Evolutionary conservation across 139 green algal species (phyloP), one percentile per base, ranked within the genome.

Genomic region (Tetraselmis striata): DNA sequence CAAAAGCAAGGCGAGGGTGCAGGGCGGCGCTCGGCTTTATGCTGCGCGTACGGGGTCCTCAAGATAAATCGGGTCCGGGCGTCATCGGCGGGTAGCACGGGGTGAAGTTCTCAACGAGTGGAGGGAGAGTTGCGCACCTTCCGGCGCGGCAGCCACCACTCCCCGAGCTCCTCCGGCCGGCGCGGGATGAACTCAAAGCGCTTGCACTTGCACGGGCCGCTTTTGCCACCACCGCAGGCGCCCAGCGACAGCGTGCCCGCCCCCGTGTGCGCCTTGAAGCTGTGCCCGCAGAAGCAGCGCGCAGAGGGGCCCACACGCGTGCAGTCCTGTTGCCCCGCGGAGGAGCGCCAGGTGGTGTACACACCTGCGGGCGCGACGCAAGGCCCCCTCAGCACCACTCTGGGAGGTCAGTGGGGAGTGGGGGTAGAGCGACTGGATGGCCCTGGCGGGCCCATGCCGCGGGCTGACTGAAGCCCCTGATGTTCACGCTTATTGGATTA

Each of bases 151-250:
- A 91, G 84, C 88, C 88, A 91, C 88, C 88, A 91, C 31, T 91
- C 88, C 27, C 88, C 88, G 29, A 91, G 82, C 80, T 91, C 88
- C 83, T 91, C 88, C 0, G 88, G 88, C 81, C 88, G 87, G 80
- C 22, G 25, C 80, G 79, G 79, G 22, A 82, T 77, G 31, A 77
- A 82, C 25, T 77, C 18, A 31, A 77, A 82, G 30, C 31, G 27
- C 45, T 31, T 76, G 79, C 79, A 82, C 30, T 29, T 27, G 79
- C 79, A 77, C 28, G 31, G 23, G 2, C 27, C 27, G 31, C 2
- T 5, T 29, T 77, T 82, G 27, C 27, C 23, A 26, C 32, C 30
- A 30, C 31, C 27, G n/a, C 74, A 77, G n/a, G 23, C 26, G 23
- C 26, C 74, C 26, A 29, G 74, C 5, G 74, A 22, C 2, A 77